Evolutionary conservation across 257 asterid genomes (phyloP).

Genomic region (Solanum bulbocastanum): DNA sequence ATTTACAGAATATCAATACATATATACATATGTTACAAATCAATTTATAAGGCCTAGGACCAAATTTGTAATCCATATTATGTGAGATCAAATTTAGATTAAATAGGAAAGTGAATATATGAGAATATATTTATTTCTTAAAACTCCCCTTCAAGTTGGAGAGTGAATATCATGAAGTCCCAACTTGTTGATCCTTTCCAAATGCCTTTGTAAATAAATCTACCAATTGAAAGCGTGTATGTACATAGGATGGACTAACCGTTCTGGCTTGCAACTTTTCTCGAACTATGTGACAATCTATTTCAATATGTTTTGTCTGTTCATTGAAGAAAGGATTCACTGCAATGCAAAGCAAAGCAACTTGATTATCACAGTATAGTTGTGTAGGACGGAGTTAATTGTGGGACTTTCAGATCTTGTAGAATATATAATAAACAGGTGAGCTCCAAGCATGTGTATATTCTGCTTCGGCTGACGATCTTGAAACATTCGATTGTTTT

Average conservation of each 20-base stretch:
- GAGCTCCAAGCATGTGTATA: background rate
- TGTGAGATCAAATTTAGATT: background rate
- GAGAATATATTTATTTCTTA: background rate
- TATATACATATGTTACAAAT: background rate
- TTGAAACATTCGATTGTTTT: background rate
- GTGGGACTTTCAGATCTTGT: background rate
- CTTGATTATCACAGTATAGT: background rate
- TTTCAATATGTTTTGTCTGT: background rate
- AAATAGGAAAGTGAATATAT: background rate
- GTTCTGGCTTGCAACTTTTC: background rate
- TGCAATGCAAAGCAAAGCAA: background rate
- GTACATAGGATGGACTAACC: background rate
- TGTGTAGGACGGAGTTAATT: background rate
- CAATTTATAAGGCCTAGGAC: background rate
- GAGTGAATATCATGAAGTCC: background rate
- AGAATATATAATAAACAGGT: background rate
- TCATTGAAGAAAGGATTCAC: background rate
- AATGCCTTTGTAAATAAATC: background rate
- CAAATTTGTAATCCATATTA: background rate
- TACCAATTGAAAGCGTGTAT: background rate
- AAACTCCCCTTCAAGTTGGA: background rate
- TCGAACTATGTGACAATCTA: background rate
- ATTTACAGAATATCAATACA: background rate
- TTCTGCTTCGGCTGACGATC: background rate
- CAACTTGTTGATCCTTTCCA: background rate